Base-by-base conservation (phyloP, 2,329 filamentous ascomycete species). In the Diaporthe sp. region DNA sequence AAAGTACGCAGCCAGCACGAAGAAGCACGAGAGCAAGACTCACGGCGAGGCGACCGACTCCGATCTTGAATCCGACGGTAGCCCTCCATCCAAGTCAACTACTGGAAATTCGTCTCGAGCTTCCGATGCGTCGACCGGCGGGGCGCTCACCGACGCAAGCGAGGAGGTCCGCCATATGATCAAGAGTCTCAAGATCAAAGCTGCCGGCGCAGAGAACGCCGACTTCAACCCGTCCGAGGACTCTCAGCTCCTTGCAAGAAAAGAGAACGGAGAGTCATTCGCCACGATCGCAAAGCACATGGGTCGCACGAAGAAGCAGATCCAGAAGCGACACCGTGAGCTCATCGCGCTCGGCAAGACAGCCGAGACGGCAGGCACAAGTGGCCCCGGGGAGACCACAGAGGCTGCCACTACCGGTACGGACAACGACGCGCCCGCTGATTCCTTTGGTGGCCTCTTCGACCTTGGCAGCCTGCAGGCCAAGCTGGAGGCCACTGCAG, bases 201-300 rank as follows among this genome's bases (percentile, higher is more conserved):
- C 74, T 4, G 76, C 57, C 34, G 74, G 74, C 44, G n/a, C 22
- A 22, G 58, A 74, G 28, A 39, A 62, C n/a, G 37, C 25, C 42
- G 37, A 51, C 22, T 80, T 78, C 76, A 79, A 76, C n/a, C 61
- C 57, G 12, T 79, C 79, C 8, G 75, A 78, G 57, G 78, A 80
- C 28, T 76, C 77, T 13, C 74, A 76, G 22, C 62, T 80, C n/a
- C 72, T 79, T 17, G 55, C 77, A 17, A 76, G 78, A 72, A 79
- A 79, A 73, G 71, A 76, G 10, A 76, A 75, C 2, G 74, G 77
- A 25, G 67, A 72, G 37, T 34, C 55, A 5, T 72, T 15, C 19
- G 25, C 7, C 19, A 22, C 22, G 3, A 75, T 75, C 4, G 67
- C 67, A 5, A 51, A 60, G 25, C 28, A 10, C 58, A 72, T 75